Conservation (phyloP, 225 moss, liverwort and hornwort species). For the Pseudoscleropodium purum region DNA sequence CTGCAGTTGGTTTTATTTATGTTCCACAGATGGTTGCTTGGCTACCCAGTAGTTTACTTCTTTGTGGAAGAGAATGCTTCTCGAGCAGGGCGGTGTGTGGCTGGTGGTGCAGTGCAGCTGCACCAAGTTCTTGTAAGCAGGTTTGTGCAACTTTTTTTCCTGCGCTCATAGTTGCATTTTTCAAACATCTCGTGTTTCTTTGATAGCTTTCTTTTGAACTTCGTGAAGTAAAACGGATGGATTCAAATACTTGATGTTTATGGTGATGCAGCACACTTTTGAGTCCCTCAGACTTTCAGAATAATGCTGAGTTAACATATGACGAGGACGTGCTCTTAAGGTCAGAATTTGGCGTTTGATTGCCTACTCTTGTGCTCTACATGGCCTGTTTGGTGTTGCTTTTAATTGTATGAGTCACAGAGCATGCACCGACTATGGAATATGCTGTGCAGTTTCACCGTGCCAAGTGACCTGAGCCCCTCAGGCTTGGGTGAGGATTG, state of each 20-base stretch:
- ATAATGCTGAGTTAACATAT: neutral
- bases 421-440: neutral
- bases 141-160: slow-evolving; percentile 10
- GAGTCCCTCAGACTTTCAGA: slow-evolving; percentile 7
- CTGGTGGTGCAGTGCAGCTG: slow-evolving; percentile 22
- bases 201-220: neutral
- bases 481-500: slow-evolving; percentile 31
- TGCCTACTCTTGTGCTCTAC: neutral
- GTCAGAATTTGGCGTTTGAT: neutral
- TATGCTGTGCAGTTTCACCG: slow-evolving; percentile 39
- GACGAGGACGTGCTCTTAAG: slow-evolving; percentile 51
- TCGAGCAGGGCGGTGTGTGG: slow-evolving; percentile 38
- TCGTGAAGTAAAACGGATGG: neutral
- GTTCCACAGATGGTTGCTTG: slow-evolving; percentile 41
- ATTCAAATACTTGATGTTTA: neutral
- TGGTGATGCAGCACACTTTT: slow-evolving; percentile 19
- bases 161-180: neutral
- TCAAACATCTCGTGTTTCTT: neutral
- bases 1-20: neutral
- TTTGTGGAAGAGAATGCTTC: slow-evolving; percentile 33
- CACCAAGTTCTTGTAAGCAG: slow-evolving; percentile 49
- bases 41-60: slow-evolving; percentile 51
- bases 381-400: neutral
- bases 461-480: slow-evolving; percentile 31
- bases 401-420: neutral